phyloP scores from a whole-genome alignment of 2,329 filamentous ascomycete species.

The Stagonosporopsis cucurbitacearum region DNA sequence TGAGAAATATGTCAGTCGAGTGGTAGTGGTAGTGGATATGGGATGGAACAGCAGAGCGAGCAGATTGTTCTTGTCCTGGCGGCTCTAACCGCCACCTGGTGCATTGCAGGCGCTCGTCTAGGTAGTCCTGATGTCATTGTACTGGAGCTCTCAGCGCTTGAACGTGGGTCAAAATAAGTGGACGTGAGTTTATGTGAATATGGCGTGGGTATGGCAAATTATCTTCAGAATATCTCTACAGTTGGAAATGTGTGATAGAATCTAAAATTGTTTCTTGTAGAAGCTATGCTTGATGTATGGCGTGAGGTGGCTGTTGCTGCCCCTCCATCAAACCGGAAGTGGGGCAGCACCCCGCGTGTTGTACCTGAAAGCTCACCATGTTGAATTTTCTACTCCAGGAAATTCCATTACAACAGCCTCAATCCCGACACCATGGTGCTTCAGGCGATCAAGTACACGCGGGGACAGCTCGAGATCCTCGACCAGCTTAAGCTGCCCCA shows the following conservation, averaged over 20 bases:
- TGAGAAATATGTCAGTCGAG: conserved; percentile 6
- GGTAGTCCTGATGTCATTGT: conserved; percentile 22
- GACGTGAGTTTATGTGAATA: neutral
- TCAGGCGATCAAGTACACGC: conserved; percentile 77
- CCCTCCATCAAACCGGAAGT: conserved; percentile 8
- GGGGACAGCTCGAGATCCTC: conserved; percentile 75
- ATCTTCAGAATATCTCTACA: neutral
- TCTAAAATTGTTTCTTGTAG: neutral
- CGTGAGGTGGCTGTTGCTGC: conserved; percentile 1
- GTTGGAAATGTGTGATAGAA: neutral
- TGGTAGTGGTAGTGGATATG: conserved; percentile 17
- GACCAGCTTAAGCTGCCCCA: conserved; percentile 86
- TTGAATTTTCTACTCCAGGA: conserved; percentile 26
- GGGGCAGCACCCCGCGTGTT: conserved; percentile 10
- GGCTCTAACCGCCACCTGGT: conserved; percentile 11
- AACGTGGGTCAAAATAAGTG: conserved; percentile 8
- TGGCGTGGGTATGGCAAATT: neutral
- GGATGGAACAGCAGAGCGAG: conserved; percentile 5
- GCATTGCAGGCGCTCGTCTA: conserved; percentile 11
- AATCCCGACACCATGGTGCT: conserved; percentile 59
- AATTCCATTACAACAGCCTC: conserved; percentile 10
- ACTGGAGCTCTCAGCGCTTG: conserved; percentile 4
- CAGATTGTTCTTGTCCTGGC: conserved; percentile 9
- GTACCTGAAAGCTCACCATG: conserved; percentile 26
- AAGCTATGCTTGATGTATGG: neutral